phyloP scores from a whole-genome alignment of 257 asterid genomes.

The Prunella vulgaris region DNA sequence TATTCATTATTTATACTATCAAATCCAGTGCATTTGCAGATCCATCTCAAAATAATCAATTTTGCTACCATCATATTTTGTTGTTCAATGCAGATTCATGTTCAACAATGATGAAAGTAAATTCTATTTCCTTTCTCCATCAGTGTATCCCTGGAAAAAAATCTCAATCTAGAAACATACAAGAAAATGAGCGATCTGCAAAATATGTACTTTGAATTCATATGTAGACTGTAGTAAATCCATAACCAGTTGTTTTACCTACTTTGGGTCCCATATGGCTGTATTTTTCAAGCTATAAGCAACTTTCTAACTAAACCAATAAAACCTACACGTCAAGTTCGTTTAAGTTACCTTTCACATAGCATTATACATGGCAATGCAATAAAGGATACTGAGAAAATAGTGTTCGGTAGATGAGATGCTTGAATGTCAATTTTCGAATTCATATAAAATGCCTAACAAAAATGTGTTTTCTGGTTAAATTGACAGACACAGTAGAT shows the following conservation, averaged over 20 bases:
- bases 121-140: neutral
- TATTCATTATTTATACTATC: too few species aligned
- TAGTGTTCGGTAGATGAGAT: neutral
- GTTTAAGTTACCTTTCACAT: conserved; percentile 5
- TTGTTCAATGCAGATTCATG: neutral
- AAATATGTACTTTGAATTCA: neutral
- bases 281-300: conserved; percentile 3
- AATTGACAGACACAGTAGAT: neutral
- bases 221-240: neutral
- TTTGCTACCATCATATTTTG: too few species aligned
- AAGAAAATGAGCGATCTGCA: neutral
- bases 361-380: neutral
- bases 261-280: neutral
- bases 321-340: neutral
- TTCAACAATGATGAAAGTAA: neutral
- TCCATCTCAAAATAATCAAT: too few species aligned
- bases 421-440: neutral
- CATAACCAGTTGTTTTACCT: neutral
- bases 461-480: neutral
- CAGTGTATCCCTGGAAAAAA: neutral
- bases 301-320: neutral
- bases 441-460: neutral
- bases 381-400: neutral
- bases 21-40: too few species aligned
- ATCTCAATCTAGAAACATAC: neutral